Base-by-base conservation (phyloP, 129 eudicot genomes). In the Pulicaria dysenterica region DNA sequence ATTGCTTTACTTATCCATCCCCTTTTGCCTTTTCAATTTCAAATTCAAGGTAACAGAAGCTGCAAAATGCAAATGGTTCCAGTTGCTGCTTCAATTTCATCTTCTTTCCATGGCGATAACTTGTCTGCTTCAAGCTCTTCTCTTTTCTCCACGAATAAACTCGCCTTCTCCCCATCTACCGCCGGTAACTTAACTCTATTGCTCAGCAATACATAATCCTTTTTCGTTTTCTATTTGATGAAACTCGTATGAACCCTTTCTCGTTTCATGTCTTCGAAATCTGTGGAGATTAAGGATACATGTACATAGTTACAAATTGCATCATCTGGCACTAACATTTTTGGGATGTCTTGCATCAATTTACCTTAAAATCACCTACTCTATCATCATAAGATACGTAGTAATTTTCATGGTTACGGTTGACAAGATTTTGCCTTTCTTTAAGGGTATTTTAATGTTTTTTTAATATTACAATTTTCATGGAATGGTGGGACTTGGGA, bases 91-190 rank as follows among this genome's bases (percentile, higher is more conserved):
- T 41, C 78, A 6, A 62, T 87, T 43, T 81, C 88, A 40, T 76
- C 84, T 75, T 75, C 77, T 79, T 48, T 77, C 64, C 69, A 59
- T 48, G 80, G 83, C 13, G 83, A 83, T 46, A 47, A 73, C 8
- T 34, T 81, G 10, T 75, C 77, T 11, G 46, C 86, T 48, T 82
- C 87, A 36, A 31, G 69, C 7, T 83, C 92, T 9, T 84, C 92
- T 34, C 73, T 70, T 69, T 58, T 83, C 41, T 64, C 74, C 61
- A 80, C 81, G 8, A n/a, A 72, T 68, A 83, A 65, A 38, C 76
- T 82, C 53, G 45, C 48, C 5, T 75, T 69, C n/a, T 47, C 63
- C 46, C 51, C 58, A 10, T 24, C 66, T 12, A 16, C 42, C 49
- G 53, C 77, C 5, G 71, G 81, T 70, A 77, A 59, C 13, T 11